These are phyloP conservation scores for Cryptococcus floricola DNA, from an alignment of 1,284 basidiomycete genomes.

Conservation along the genomic window DNA sequence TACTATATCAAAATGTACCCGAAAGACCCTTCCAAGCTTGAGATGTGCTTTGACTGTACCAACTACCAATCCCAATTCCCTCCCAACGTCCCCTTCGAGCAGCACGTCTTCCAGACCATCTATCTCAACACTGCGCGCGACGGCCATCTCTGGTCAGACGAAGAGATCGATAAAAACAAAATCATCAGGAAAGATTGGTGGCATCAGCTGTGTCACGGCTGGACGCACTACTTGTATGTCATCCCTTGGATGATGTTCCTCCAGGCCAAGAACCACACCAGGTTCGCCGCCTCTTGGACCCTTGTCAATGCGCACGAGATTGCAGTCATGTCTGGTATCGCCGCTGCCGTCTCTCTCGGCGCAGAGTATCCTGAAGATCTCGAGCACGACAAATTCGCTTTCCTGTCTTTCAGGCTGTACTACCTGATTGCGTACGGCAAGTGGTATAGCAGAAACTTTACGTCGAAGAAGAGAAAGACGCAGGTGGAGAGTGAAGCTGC, in stretches of 20 bases:
- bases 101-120: slow-evolving; percentile 54
- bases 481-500: not conserved
- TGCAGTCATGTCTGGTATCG: slow-evolving; percentile 50
- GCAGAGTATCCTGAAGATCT: slow-evolving; percentile 49
- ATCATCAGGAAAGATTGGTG: slow-evolving; percentile 51
- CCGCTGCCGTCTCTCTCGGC: slow-evolving; percentile 53
- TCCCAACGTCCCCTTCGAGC: slow-evolving; percentile 27
- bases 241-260: slow-evolving; percentile 53
- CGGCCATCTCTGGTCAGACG: slow-evolving; percentile 49
- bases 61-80: slow-evolving; percentile 44
- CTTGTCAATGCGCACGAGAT: slow-evolving; percentile 53
- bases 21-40: slow-evolving; percentile 35
- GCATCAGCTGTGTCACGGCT: slow-evolving; percentile 45
- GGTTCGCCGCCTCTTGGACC: slow-evolving; percentile 47
- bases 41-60: slow-evolving; percentile 47
- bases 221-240: slow-evolving; percentile 50
- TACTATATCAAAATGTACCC: slow-evolving; percentile 44
- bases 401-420: slow-evolving; percentile 37
- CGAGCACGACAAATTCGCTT: slow-evolving; percentile 42
- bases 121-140: slow-evolving; percentile 52
- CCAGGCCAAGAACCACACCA: slow-evolving; percentile 49
- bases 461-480: not conserved
- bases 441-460: slow-evolving; percentile 10
- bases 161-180: slow-evolving; percentile 52
- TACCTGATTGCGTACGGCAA: slow-evolving; percentile 36